Conservation (phyloP, 768 basidiomycete genomes). For the Cantharellus anzutake region DNA sequence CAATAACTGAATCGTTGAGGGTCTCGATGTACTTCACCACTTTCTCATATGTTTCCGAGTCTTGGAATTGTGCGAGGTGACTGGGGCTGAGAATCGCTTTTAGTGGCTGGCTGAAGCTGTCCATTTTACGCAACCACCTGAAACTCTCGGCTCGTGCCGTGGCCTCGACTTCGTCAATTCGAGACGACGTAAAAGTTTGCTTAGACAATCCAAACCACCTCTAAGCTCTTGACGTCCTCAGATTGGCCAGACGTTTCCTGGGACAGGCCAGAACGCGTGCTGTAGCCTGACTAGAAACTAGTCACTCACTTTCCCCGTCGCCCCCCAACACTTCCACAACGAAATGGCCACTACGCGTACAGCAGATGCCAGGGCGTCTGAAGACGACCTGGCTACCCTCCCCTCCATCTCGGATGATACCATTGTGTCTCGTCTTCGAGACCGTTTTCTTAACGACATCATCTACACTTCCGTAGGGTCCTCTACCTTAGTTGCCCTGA, state of each 20-base stretch:
- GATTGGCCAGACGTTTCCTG: no score
- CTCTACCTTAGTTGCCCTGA: conserved; percentile 63
- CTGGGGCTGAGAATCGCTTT: conserved; percentile 60
- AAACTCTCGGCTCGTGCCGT: no score
- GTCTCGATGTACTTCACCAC: conserved; percentile 52
- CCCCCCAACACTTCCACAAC: neutral
- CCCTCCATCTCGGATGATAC: conserved; percentile 60
- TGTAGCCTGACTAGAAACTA: no score
- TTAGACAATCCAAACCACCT: no score
- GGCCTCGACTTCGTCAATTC: no score
- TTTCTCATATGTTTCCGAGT: conserved; percentile 45
- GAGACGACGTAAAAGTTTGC: no score
- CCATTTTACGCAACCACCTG: neutral
- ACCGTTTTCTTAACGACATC: conserved; percentile 68
- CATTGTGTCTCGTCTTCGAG: conserved; percentile 68
- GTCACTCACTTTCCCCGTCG: neutral
- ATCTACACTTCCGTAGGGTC: conserved; percentile 63
- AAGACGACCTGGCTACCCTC: conserved; percentile 42
- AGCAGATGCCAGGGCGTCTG: neutral
- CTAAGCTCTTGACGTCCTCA: no score
- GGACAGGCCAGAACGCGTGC: no score
- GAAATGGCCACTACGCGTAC: neutral
- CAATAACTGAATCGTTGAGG: conserved; percentile 58
- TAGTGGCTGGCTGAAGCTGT: conserved; percentile 19
- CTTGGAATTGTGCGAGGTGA: conserved; percentile 69